Evolutionary conservation across 495 filamentous ascomycete species (phyloP).

Genomic region (Cudoniella acicularis): DNA sequence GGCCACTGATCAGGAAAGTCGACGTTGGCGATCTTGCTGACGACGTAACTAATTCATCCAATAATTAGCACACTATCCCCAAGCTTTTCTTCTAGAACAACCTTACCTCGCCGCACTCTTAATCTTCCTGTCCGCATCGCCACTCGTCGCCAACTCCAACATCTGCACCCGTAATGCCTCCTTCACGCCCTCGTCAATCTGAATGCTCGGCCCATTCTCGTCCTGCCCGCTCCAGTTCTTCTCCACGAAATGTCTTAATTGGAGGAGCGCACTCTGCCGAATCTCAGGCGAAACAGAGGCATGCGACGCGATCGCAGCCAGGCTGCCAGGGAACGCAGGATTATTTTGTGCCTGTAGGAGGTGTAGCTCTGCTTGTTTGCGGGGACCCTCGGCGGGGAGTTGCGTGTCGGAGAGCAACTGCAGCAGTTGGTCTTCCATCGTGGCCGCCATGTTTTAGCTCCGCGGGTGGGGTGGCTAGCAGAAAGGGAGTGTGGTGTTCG

Average conservation of each 20-base stretch:
- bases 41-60: constrained; percentile 59
- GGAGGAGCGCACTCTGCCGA: constrained; percentile 76
- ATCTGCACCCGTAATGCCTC: constrained; percentile 63
- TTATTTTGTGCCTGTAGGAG: constrained; percentile 61
- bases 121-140: constrained; percentile 76
- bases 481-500: constrained; percentile 6
- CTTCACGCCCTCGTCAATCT: constrained; percentile 64
- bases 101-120: constrained; percentile 74
- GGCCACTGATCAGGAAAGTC: constrained; percentile 97
- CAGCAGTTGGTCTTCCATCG: constrained; percentile 71
- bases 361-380: constrained; percentile 76
- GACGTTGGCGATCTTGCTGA: constrained; percentile 89
- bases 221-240: constrained; percentile 63
- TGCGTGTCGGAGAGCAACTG: constrained; percentile 78
- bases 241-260: constrained; percentile 77
- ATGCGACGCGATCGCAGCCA: constrained; percentile 76
- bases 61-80: constrained; percentile 14
- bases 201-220: constrained; percentile 57
- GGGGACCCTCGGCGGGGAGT: constrained; percentile 58
- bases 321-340: constrained; percentile 67
- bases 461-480: constrained; percentile 1
- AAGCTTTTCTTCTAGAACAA: no score
- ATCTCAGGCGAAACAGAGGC: constrained; percentile 63
- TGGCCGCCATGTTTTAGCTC: constrained; percentile 14
- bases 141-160: constrained; percentile 71